Conservation (phyloP, 495 filamentous ascomycete species). For the Cercophora samala region DNA sequence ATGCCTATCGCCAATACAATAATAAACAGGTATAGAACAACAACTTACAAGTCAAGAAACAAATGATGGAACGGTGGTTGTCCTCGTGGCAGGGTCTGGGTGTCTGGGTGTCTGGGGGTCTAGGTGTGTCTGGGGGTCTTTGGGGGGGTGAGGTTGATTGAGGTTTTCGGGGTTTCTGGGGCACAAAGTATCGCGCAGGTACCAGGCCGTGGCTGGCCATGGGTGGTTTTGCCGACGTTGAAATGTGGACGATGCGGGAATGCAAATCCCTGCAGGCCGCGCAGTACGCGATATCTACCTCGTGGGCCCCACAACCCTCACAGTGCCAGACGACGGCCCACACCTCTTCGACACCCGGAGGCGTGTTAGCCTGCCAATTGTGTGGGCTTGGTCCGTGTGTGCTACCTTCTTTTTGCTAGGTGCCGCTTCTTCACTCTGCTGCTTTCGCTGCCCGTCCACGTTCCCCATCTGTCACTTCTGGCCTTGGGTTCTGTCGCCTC, state of each 20-base stretch:
- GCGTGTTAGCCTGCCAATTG: conserved; percentile 11
- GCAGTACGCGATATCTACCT: conserved; percentile 26
- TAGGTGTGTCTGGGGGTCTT: too few species aligned
- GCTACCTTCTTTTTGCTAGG: background rate
- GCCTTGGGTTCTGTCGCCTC: background rate
- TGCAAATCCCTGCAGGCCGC: conserved; percentile 28
- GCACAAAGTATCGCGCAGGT: conserved; percentile 25
- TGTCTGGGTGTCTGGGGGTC: too few species aligned
- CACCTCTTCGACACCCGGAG: conserved; percentile 18
- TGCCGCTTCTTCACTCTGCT: background rate
- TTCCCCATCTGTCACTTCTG: background rate
- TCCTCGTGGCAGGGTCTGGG: conserved; percentile 6
- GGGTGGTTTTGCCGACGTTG: conserved; percentile 32
- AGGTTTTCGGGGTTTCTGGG: conserved; percentile 17
- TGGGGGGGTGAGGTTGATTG: conserved; percentile 27
- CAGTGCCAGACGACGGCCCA: conserved; percentile 4
- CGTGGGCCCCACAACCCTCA: conserved; percentile 19
- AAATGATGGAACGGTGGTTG: background rate
- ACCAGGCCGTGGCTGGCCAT: conserved; percentile 28
- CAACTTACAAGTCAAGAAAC: background rate
- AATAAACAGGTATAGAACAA: too few species aligned
- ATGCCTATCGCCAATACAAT: background rate
- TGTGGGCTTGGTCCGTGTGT: background rate
- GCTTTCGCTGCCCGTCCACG: background rate
- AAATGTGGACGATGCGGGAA: conserved; percentile 30